Evolutionary conservation across 148 eudicot genomes (phyloP).

Genomic region (Vaccinium macrocarpon): DNA sequence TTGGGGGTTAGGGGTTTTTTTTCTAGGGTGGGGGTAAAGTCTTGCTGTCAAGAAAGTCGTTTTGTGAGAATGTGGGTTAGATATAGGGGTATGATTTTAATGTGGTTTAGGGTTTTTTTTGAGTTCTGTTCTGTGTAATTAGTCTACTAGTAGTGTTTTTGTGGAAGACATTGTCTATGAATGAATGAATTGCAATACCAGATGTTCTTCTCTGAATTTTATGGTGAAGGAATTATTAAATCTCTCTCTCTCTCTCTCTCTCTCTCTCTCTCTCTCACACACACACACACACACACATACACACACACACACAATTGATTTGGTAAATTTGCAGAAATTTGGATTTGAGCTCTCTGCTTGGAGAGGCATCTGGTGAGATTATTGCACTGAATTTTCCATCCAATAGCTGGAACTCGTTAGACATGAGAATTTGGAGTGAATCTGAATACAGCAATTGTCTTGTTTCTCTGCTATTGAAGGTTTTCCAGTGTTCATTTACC

Average conservation of each 20-base stretch:
- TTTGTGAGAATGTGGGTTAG: not conserved
- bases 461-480: too few species aligned
- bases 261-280: too few species aligned
- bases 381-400: too few species aligned
- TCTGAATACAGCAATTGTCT: too few species aligned
- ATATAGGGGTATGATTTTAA: not conserved
- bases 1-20: constrained; percentile 15
- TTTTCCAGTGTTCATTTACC: too few species aligned
- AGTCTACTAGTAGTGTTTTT: not conserved
- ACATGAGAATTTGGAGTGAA: too few species aligned
- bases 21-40: not conserved
- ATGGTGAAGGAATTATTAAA: not conserved
- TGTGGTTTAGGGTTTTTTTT: not conserved
- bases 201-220: not conserved
- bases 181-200: not conserved
- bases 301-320: too few species aligned
- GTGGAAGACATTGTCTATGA: not conserved
- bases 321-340: too few species aligned
- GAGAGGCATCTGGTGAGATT: not conserved
- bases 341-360: not conserved
- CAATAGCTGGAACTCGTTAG: too few species aligned
- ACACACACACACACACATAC: too few species aligned
- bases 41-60: constrained; percentile 11
- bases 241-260: not conserved
- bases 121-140: not conserved